Conservation (phyloP, 495 filamentous ascomycete genomes). For the Neurospora tetrasperma region DNA sequence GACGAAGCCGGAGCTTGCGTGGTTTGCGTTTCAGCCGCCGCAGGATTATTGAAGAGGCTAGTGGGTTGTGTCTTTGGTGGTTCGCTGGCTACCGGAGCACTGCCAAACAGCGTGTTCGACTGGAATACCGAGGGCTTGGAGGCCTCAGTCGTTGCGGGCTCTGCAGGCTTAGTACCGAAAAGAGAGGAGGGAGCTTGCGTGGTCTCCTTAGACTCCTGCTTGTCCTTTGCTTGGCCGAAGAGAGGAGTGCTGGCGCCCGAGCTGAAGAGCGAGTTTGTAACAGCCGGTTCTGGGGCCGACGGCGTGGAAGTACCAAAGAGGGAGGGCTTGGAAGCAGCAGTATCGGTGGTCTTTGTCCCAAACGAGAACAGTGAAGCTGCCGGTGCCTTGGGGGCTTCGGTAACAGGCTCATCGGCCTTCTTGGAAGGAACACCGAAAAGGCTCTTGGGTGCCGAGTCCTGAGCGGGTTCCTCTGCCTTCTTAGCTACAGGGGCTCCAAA, state of each 20-base stretch:
- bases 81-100: constrained; percentile 4
- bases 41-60: constrained; percentile 23
- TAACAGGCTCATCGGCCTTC: constrained; percentile 14
- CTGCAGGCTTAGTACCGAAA: constrained; percentile 13
- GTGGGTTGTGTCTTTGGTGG: constrained; percentile 11
- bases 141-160: constrained; percentile 8
- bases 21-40: constrained; percentile 11
- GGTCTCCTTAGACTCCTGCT: constrained; percentile 11
- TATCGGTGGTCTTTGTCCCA: constrained; percentile 11
- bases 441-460: constrained; percentile 9
- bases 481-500: constrained; percentile 13
- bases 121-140: constrained; percentile 25
- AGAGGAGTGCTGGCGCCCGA: neutral
- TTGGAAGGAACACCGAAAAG: constrained; percentile 14
- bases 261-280: constrained; percentile 12
- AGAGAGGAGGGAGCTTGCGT: constrained; percentile 6
- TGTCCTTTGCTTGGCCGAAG: constrained; percentile 14
- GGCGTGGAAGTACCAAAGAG: constrained; percentile 19
- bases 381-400: constrained; percentile 7
- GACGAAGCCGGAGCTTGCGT: constrained; percentile 11
- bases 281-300: constrained; percentile 3
- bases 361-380: constrained; percentile 6
- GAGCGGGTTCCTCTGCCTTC: constrained; percentile 11
- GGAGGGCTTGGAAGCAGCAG: constrained; percentile 13
- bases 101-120: constrained; percentile 37